Evolutionary conservation across 202 grass and related monocot genomes (phyloP).

Genomic region (Musa balbisiana): DNA sequence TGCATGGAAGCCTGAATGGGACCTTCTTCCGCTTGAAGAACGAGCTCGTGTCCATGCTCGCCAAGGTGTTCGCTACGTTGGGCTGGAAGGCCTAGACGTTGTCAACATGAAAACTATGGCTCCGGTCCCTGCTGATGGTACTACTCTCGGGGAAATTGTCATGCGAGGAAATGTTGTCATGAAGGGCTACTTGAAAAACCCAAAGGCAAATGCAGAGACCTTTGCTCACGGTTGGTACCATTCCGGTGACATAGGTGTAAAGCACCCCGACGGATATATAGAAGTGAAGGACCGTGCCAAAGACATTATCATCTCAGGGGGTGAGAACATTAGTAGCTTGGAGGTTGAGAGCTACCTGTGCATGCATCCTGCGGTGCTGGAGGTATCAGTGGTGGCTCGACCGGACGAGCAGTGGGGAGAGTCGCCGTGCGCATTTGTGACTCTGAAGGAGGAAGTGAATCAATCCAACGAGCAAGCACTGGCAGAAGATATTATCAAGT

Average conservation of each 20-base stretch:
- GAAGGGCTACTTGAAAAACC: conserved; percentile 93
- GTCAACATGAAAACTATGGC: conserved; percentile 65
- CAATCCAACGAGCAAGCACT: conserved; percentile 36
- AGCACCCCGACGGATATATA: conserved; percentile 64
- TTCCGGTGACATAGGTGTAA: conserved; percentile 70
- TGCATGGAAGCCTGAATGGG: conserved; percentile 92
- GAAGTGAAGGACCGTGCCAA: conserved; percentile 97
- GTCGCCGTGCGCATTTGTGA: conserved; percentile 84
- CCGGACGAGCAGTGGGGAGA: conserved; percentile 87
- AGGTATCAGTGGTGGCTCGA: conserved; percentile 77
- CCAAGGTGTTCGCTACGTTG: conserved; percentile 78
- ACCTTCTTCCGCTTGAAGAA: conserved; percentile 44
- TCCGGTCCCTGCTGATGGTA: conserved; percentile 58
- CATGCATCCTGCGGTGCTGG: conserved; percentile 63
- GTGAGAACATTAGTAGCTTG: conserved; percentile 94
- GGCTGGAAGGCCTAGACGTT: conserved; percentile 66
- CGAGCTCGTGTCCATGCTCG: conserved; percentile 65
- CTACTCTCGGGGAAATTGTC: conserved; percentile 71
- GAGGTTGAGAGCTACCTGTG: conserved; percentile 86
- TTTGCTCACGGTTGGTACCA: conserved; percentile 94
- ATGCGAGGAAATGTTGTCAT: conserved; percentile 85
- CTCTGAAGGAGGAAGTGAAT: conserved; percentile 39
- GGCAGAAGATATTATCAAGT: conserved; percentile 48
- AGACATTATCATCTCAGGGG: conserved; percentile 93
- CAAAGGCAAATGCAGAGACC: conserved; percentile 63